Evolutionary conservation across 345 rosid species (phyloP).

Genomic region (Rhizophora mangle): DNA sequence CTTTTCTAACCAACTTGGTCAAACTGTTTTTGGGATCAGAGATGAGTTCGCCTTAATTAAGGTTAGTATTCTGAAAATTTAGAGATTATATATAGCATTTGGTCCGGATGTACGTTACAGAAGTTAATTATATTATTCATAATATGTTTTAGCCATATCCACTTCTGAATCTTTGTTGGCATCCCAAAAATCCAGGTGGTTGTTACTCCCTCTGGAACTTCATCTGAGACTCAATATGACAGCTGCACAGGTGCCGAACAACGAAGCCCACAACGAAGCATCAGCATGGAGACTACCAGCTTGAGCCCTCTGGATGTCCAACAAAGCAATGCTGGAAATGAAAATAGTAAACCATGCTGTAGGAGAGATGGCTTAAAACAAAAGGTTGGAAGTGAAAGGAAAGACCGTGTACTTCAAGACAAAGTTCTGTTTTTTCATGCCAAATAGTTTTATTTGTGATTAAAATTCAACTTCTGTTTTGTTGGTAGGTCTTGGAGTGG

Average conservation of each 20-base stretch:
- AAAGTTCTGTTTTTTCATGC: too few relatives aligned
- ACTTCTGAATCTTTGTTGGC: too few relatives aligned
- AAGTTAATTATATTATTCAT: too few relatives aligned
- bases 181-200: fast-evolving
- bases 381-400: neutral
- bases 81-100: too few relatives aligned
- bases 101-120: too few relatives aligned
- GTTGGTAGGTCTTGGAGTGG: neutral
- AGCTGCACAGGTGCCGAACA: neutral
- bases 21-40: too few relatives aligned
- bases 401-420: neutral
- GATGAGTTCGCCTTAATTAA: too few relatives aligned
- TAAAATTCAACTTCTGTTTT: neutral
- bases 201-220: neutral
- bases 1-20: too few relatives aligned
- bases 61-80: too few relatives aligned
- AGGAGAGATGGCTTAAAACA: neutral
- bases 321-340: neutral
- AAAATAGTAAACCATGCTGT: neutral
- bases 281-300: neutral
- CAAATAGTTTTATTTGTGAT: neutral
- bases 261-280: neutral
- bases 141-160: too few relatives aligned
- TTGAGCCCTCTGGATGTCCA: neutral
- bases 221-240: neutral